Base-by-base conservation (phyloP, 805 yeast genomes). In the Myxozyma melibiosi region DNA sequence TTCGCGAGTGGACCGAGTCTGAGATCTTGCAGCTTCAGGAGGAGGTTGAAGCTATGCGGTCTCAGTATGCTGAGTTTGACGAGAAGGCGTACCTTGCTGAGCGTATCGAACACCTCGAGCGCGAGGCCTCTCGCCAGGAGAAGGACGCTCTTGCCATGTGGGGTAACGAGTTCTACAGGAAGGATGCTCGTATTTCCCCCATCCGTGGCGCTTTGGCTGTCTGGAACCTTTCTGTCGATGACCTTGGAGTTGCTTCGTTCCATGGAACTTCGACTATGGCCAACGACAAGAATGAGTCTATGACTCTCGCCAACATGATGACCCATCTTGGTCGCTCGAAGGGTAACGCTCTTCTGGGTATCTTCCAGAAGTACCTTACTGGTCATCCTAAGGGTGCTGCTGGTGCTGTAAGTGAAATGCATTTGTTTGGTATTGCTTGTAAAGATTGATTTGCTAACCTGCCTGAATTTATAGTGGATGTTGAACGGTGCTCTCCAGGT, bases 341-440 rank as follows among this genome's bases (percentile, higher is more conserved):
- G 78, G 99, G 99, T 78, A 95, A 94, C 78, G 96, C 99, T 63
- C 91, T 95, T 48, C 80, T 86, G 67, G 97, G 98, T 83, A 95
- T 94, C 54, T 92, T 95, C 96, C 99, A 94, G 78, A 94, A 94
- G 78, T 94, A 82, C 84, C 83, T 94, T 71, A 94, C 99, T 68
- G 99, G 99, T 78, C 99, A 94, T 80, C 99, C 99, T 69, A 94
- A 94, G 88, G 99, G 99, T 83, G 99, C 99, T 68, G 99, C 99
- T 57, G 99, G 97, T 82, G 98, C 99, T 57, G 61, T 57, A 53
- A 38, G 61, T 57, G n/a, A n/a, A n/a, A 20, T 46, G 9, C 3
- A 8, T 16, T 16, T 40, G 7, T 30, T 25, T 28, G 25, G 1
- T 28, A 38, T 13, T 40, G 34, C 35, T 37, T 18, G 25, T 3